phyloP scores from a whole-genome alignment of 2,329 filamentous ascomycete species.

The Lecanicillium sp. region DNA sequence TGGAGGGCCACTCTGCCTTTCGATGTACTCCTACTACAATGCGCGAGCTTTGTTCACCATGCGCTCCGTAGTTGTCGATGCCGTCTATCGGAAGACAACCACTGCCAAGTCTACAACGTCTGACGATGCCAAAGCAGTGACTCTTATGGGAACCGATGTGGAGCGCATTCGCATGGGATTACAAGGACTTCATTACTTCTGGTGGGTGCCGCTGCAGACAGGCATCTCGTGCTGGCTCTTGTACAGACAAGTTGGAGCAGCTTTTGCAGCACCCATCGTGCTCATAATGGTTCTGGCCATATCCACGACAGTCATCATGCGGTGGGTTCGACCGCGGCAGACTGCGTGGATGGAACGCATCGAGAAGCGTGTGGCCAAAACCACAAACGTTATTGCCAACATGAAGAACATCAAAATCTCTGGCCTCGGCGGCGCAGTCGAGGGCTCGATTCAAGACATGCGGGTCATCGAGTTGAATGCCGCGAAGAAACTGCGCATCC shows the following conservation, averaged over 20 bases:
- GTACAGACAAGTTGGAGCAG: conserved; percentile 38
- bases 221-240: conserved; percentile 42
- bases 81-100: conserved; percentile 30
- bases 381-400: conserved; percentile 25
- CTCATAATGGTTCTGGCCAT: conserved; percentile 27
- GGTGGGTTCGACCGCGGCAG: conserved; percentile 21
- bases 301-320: conserved; percentile 14
- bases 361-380: conserved; percentile 29
- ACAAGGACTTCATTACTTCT: conserved; percentile 33
- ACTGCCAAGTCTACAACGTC: conserved; percentile 25
- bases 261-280: conserved; percentile 41
- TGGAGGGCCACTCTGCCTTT: conserved; percentile 33
- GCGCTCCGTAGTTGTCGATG: conserved; percentile 27
- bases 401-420: conserved; percentile 30
- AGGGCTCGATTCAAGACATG: conserved; percentile 18
- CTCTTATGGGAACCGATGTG: conserved; percentile 43
- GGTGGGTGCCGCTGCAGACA: conserved; percentile 36
- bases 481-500: conserved; percentile 23
- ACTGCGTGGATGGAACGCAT: conserved; percentile 31
- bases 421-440: conserved; percentile 21
- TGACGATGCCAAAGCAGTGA: conserved; percentile 36
- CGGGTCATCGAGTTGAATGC: conserved; percentile 25
- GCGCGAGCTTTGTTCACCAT: conserved; percentile 26
- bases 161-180: conserved; percentile 34
- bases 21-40: conserved; percentile 33